Conservation (phyloP, 352 stramenopile species). For the Phytophthora idaei region DNA sequence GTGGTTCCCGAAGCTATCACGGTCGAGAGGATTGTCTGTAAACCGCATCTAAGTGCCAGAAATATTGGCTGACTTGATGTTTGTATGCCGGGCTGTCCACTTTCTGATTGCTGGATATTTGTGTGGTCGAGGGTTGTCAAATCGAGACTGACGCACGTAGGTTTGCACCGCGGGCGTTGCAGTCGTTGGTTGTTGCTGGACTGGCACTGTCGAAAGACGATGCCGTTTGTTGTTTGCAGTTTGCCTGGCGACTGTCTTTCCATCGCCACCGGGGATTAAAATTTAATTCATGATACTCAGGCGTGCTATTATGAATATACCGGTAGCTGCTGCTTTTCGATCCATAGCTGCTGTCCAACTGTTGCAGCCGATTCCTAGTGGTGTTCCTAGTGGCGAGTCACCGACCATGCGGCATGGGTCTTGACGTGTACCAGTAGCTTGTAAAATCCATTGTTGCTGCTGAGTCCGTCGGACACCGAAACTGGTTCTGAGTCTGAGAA, state of each 20-base stretch:
- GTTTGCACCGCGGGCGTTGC: neutral
- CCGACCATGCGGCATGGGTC: too few relatives aligned
- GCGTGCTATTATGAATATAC: too few relatives aligned
- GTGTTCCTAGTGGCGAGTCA: too few relatives aligned
- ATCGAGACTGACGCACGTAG: slow-evolving; percentile 19
- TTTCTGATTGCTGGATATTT: slow-evolving; percentile 13
- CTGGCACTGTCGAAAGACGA: slow-evolving; percentile 21
- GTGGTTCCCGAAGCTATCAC: too few relatives aligned
- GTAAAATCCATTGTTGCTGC: too few relatives aligned
- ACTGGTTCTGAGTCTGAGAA: neutral
- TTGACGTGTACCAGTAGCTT: too few relatives aligned
- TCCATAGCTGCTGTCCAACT: too few relatives aligned
- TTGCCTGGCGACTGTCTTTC: neutral
- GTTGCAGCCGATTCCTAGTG: too few relatives aligned
- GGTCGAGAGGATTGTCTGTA: too few relatives aligned
- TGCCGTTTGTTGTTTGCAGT: neutral
- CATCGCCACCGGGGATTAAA: neutral
- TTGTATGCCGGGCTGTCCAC: slow-evolving; percentile 10
- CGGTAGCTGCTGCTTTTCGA: neutral
- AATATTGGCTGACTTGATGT: slow-evolving; percentile 12
- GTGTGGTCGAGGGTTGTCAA: slow-evolving; percentile 17
- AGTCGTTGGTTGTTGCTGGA: slow-evolving; percentile 24
- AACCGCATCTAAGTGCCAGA: slow-evolving; percentile 6
- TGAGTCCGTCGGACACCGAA: neutral
- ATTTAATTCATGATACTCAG: neutral